phyloP scores from a whole-genome alignment of 1,284 basidiomycete genomes.

The Rhodotorula sp. region DNA sequence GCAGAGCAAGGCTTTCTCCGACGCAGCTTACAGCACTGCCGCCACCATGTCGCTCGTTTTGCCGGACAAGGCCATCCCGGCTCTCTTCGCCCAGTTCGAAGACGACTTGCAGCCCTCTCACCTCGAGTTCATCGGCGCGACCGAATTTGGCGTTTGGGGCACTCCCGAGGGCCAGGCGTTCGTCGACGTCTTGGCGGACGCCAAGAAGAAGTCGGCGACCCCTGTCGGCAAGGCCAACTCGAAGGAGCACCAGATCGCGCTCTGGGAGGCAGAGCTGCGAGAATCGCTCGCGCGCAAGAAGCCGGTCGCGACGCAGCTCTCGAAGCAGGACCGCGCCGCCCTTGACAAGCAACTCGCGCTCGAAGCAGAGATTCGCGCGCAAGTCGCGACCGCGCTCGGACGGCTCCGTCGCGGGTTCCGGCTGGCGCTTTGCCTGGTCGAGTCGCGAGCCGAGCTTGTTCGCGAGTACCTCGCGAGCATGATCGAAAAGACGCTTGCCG shows the following conservation, averaged over 20 bases:
- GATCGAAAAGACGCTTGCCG: constrained; percentile 61
- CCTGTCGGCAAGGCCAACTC: constrained; percentile 51
- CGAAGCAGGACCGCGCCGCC: constrained; percentile 77
- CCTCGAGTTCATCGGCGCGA: constrained; percentile 65
- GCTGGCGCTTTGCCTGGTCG: constrained; percentile 64
- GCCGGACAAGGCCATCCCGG: constrained; percentile 65
- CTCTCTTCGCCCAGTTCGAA: constrained; percentile 65
- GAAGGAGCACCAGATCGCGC: constrained; percentile 79
- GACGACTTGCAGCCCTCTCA: constrained; percentile 62
- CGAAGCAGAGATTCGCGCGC: constrained; percentile 66
- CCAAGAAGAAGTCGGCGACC: constrained; percentile 23
- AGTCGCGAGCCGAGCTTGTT: constrained; percentile 54
- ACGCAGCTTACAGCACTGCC: constrained; percentile 70
- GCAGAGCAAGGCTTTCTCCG: constrained; percentile 37
- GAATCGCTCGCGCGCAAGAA: constrained; percentile 77
- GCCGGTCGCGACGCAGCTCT: constrained; percentile 55
- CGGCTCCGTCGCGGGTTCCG: constrained; percentile 66
- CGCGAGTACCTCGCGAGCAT: constrained; percentile 63
- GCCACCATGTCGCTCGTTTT: constrained; percentile 77
- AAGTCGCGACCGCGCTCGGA: constrained; percentile 60
- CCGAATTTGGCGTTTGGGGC: constrained; percentile 77
- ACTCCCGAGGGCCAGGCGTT: constrained; percentile 76
- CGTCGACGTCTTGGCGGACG: constrained; percentile 56
- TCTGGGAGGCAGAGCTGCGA: constrained; percentile 91
- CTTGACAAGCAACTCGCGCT: constrained; percentile 76